A percentile compares a stretch with the other conserved stretches of the same genome.
Evolutionary conservation across 345 rosid genomes (phyloP).

Genomic region (Iberis pinnata): DNA sequence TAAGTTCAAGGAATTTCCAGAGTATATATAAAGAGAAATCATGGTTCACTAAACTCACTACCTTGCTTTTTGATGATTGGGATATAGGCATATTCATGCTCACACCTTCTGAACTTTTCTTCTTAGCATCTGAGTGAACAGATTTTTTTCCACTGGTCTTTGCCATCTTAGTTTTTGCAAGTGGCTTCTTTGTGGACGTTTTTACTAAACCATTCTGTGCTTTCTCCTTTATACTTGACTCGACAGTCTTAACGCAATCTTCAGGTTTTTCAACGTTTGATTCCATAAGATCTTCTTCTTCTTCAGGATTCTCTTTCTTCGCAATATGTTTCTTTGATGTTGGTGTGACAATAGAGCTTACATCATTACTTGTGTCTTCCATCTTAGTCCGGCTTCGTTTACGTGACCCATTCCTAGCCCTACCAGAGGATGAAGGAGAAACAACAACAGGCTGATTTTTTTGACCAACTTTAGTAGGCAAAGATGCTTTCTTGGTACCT

Average conservation of each 20-base stretch:
- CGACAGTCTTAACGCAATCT: conserved; percentile 24
- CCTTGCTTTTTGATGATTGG: conserved; percentile 37
- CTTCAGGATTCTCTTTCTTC: conserved; percentile 24
- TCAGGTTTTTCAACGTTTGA: conserved; percentile 22
- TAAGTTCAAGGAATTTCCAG: conserved; percentile 4
- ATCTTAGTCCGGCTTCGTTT: conserved; percentile 35
- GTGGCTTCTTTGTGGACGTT: conserved; percentile 26
- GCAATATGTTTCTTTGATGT: conserved; percentile 16
- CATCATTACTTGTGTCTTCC: conserved; percentile 28
- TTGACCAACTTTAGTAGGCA: conserved; percentile 23
- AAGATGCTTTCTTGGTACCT: conserved; percentile 33
- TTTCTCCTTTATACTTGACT: conserved; percentile 25
- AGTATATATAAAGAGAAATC: conserved; percentile 4
- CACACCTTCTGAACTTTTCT: conserved; percentile 17
- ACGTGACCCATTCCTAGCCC: conserved; percentile 18
- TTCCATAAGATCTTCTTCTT: conserved; percentile 26
- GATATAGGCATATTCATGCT: conserved; percentile 18
- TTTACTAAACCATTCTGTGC: conserved; percentile 16
- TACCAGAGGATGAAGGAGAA: conserved; percentile 19
- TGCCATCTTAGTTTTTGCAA: conserved; percentile 18
- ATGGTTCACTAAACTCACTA: conserved; percentile 20
- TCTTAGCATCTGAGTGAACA: conserved; percentile 16
- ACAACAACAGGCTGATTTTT: conserved; percentile 28
- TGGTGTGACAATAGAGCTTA: conserved; percentile 22
- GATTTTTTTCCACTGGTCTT: conserved; percentile 14